These are phyloP conservation scores for Exobasidium cylindrosporum DNA, from an alignment of 1,284 basidiomycete genomes.

Conservation along the genomic window DNA sequence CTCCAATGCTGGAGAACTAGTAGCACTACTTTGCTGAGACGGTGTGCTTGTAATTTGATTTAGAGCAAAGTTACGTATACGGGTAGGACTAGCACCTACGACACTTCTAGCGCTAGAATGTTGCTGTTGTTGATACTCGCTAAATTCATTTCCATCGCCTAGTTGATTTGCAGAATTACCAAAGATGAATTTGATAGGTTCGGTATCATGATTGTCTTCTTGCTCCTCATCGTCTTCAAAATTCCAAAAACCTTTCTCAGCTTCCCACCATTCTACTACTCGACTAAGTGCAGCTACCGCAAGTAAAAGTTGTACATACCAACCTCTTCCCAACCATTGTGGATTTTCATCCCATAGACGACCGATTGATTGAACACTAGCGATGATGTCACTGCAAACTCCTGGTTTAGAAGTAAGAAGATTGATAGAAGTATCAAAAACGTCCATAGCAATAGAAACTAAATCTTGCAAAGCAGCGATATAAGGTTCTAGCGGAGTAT, in stretches of 20 bases:
- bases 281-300: slow-evolving; percentile 94
- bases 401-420: slow-evolving; percentile 81
- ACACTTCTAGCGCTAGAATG: slow-evolving; percentile 2
- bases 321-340: slow-evolving; percentile 94
- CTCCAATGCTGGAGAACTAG: slow-evolving; percentile 40
- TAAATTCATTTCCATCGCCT: background rate
- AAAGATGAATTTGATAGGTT: slow-evolving; percentile 42
- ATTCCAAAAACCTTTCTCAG: slow-evolving; percentile 99
- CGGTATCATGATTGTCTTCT: slow-evolving; percentile 61
- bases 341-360: slow-evolving; percentile 94
- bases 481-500: slow-evolving; percentile 30
- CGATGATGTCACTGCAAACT: slow-evolving; percentile 79
- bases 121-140: background rate
- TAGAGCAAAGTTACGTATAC: slow-evolving; percentile 3
- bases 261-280: slow-evolving; percentile 99
- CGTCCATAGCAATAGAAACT: slow-evolving; percentile 89
- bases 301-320: slow-evolving; percentile 86
- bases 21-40: slow-evolving; percentile 24
- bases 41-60: slow-evolving; percentile 1
- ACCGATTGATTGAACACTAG: slow-evolving; percentile 84
- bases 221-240: slow-evolving; percentile 76
- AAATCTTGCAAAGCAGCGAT: slow-evolving; percentile 87
- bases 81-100: background rate
- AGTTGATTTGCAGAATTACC: slow-evolving; percentile 10
- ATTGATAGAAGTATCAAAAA: slow-evolving; percentile 81